Conservation (phyloP, 331 rosid genomes). For the Pyracantha coccinea region DNA sequence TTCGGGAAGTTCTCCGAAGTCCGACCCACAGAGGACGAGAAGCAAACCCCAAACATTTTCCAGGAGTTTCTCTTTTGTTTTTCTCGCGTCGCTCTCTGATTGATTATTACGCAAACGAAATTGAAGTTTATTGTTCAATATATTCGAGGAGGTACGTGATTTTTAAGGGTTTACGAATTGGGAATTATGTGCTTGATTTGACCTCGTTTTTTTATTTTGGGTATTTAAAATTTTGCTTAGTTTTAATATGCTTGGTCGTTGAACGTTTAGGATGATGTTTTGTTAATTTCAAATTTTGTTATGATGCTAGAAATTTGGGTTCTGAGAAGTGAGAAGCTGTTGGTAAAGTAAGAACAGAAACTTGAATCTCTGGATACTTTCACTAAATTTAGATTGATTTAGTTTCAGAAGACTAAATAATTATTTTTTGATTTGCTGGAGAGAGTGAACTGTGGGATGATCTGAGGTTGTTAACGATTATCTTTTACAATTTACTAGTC, state of each 20-base stretch:
- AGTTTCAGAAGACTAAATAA: background rate
- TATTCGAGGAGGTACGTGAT: constrained; percentile 4
- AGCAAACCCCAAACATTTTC: background rate
- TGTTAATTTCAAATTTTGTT: background rate
- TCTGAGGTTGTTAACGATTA: background rate
- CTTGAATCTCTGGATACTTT: background rate
- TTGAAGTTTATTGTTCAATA: background rate
- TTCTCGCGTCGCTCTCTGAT: background rate
- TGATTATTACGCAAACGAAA: background rate
- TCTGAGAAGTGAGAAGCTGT: background rate
- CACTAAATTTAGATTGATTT: background rate
- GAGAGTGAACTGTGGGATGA: background rate
- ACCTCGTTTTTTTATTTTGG: background rate
- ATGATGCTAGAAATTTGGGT: background rate
- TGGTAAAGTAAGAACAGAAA: background rate
- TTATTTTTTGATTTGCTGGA: too few species aligned
- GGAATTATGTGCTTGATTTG: background rate
- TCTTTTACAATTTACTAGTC: background rate
- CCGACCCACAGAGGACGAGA: background rate
- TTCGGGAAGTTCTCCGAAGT: background rate
- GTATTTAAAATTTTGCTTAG: background rate
- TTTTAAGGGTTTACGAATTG: background rate
- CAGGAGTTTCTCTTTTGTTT: background rate
- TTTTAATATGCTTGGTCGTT: background rate
- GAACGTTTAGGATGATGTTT: background rate